phyloP scores from a whole-genome alignment of 306 rosid species.

The Prunus armeniaca region DNA sequence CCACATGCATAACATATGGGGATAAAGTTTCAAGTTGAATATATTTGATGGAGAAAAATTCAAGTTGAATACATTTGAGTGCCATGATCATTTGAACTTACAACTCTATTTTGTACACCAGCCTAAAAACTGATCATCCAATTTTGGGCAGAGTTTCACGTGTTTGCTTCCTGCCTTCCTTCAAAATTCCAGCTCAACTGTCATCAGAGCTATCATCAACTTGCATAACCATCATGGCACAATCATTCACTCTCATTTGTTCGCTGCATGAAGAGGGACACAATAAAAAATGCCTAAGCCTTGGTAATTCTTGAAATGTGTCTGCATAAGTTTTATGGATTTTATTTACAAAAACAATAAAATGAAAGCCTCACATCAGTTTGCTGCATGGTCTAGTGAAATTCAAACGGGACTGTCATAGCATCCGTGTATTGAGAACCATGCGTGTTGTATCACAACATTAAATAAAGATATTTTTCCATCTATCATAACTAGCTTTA shows the following conservation, averaged over 20 bases:
- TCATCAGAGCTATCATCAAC: constrained; percentile 21
- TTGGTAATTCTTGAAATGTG: background rate
- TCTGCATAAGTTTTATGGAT: background rate
- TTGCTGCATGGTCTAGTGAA: background rate
- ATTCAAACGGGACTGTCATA: background rate
- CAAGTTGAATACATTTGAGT: background rate
- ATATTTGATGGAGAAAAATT: constrained; percentile 4
- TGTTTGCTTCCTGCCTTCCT: background rate
- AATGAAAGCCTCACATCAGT: background rate
- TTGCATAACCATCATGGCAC: constrained; percentile 10
- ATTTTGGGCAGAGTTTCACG: constrained; percentile 2
- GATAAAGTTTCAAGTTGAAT: constrained; percentile 11
- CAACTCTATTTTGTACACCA: constrained; percentile 6
- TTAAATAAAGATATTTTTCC: background rate
- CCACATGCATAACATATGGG: background rate
- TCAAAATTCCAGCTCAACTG: constrained; percentile 14
- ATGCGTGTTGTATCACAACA: background rate
- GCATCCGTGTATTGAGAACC: background rate
- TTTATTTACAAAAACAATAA: background rate
- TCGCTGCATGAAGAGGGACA: constrained; percentile 37
- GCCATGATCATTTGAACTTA: constrained; percentile 1
- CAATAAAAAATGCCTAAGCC: background rate
- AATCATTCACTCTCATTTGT: constrained; percentile 36
- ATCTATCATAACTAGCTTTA: background rate
- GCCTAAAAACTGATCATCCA: constrained; percentile 12